Evolutionary conservation across 164 flowering plant species (phyloP).

Genomic region (Magnolia changhungtana): DNA sequence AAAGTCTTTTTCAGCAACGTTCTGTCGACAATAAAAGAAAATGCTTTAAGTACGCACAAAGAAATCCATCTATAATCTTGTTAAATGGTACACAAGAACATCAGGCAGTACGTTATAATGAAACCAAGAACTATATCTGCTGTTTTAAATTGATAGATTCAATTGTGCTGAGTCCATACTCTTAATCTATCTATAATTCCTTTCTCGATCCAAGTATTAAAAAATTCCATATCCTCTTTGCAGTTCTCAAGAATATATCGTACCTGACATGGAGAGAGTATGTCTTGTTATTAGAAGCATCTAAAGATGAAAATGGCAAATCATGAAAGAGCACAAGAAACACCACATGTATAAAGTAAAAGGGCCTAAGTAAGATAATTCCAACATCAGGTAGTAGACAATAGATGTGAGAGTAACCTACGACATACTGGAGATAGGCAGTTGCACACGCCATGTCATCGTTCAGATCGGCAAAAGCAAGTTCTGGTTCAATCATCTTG

Average conservation of each 20-base stretch:
- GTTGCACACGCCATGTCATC: slow-evolving; percentile 99
- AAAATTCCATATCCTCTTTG: slow-evolving; percentile 99
- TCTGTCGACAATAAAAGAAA: slow-evolving; percentile 36
- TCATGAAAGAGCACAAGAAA: neutral
- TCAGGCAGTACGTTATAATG: neutral
- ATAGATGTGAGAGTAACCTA: slow-evolving; percentile 62
- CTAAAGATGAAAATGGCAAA: neutral
- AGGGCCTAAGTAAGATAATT: neutral
- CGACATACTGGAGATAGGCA: slow-evolving; percentile 99
- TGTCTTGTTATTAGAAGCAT: neutral
- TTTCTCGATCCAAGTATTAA: slow-evolving; percentile 94
- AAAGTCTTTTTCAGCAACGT: slow-evolving; percentile 80
- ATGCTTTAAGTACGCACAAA: neutral
- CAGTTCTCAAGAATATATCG: slow-evolving; percentile 79
- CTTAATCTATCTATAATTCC: slow-evolving; percentile 79
- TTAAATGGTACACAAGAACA: neutral
- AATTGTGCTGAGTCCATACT: slow-evolving; percentile 46
- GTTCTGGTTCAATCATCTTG: slow-evolving; percentile 99
- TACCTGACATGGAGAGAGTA: slow-evolving; percentile 50
- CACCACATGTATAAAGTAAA: neutral
- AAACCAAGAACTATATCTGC: neutral
- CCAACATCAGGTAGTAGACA: neutral
- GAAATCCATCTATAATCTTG: slow-evolving; percentile 2
- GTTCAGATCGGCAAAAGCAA: slow-evolving; percentile 92
- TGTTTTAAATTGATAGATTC: neutral